phyloP scores from a whole-genome alignment of 2,329 filamentous ascomycete genomes.

The Trichoderma sp. region DNA sequence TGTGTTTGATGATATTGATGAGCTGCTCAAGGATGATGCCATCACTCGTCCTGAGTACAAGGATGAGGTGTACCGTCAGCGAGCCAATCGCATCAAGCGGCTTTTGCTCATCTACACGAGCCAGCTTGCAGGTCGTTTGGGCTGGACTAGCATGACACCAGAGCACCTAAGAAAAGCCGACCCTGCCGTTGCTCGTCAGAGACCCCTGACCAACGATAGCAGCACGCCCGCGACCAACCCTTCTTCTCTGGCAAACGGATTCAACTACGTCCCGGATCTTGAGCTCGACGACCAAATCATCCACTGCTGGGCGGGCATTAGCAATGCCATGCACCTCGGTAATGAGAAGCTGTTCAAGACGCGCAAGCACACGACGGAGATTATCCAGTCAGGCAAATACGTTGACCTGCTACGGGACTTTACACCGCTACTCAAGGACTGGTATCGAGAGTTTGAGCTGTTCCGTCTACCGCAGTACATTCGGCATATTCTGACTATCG shows the following conservation, averaged over 20 bases:
- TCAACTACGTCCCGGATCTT: constrained; percentile 65
- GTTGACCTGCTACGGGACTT: constrained; percentile 77
- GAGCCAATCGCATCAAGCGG: constrained; percentile 78
- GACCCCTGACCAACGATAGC: constrained; percentile 51
- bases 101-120: constrained; percentile 88
- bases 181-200: constrained; percentile 51
- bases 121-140: constrained; percentile 87
- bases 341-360: constrained; percentile 88
- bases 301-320: constrained; percentile 92
- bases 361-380: constrained; percentile 79
- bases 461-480: constrained; percentile 65
- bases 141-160: constrained; percentile 91
- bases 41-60: constrained; percentile 65
- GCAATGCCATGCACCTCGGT: constrained; percentile 84
- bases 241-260: constrained; percentile 54
- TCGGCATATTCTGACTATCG: constrained; percentile 79
- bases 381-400: constrained; percentile 85
- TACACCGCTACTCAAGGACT: constrained; percentile 71
- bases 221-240: constrained; percentile 59
- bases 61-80: constrained; percentile 72
- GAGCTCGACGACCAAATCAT: constrained; percentile 68
- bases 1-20: constrained; percentile 87
- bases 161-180: constrained; percentile 59
- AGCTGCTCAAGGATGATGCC: constrained; percentile 57
- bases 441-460: constrained; percentile 80